Conservation (phyloP, 345 rosid species). For the Lumnitzera racemosa region DNA sequence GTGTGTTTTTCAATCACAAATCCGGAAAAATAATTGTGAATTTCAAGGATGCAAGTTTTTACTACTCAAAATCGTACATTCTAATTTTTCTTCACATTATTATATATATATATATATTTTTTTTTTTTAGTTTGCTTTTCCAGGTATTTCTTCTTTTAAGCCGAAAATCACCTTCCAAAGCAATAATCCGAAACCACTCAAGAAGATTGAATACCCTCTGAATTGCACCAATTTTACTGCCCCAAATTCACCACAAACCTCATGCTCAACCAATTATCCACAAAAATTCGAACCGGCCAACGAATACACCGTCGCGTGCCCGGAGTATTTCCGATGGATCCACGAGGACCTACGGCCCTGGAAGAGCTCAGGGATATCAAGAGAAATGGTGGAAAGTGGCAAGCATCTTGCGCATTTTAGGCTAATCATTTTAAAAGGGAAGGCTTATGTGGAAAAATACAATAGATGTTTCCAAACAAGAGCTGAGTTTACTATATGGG, state of each 20-base stretch:
- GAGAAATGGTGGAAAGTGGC: constrained; percentile 39
- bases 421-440: constrained; percentile 31
- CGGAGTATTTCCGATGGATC: constrained; percentile 59
- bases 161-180: not conserved
- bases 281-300: not conserved
- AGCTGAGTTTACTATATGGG: constrained; percentile 54
- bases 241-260: not conserved
- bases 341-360: constrained; percentile 37
- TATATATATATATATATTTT: not conserved
- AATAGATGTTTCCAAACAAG: constrained; percentile 34
- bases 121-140: constrained; percentile 1
- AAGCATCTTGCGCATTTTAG: constrained; percentile 31
- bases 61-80: no score
- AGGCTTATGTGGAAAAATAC: constrained; percentile 29
- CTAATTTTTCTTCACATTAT: not conserved
- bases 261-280: constrained; percentile 3
- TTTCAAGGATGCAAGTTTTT: no score
- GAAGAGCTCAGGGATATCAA: constrained; percentile 37
- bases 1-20: no score
- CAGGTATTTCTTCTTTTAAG: not conserved
- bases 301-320: constrained; percentile 17
- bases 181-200: not conserved
- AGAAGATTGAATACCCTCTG: not conserved
- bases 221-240: not conserved
- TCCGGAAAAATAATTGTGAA: no score